Evolutionary conservation across 306 rosid genomes (phyloP), one percentile per base, ranked within the genome.

Genomic region (Morella rubra): DNA sequence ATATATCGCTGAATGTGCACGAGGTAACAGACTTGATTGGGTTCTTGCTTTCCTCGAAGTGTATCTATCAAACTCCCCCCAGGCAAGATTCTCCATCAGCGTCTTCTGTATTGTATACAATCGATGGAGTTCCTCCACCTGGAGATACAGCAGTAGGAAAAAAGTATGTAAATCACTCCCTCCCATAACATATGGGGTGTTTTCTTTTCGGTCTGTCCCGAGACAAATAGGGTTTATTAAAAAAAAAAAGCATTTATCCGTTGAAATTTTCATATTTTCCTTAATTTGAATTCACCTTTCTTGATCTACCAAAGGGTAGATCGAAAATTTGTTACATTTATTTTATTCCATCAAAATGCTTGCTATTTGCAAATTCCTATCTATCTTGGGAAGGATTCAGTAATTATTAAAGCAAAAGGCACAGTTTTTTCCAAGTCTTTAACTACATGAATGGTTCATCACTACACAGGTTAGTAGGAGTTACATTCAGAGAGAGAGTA

Each of bases 111-210:
- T 85, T 60, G 76, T 50, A 69, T 89, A 85, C 53, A 85, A 52
- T n/a, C 82, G 87, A 72, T 89, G 91, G 52, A 89, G 89, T 74
- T 89, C 89, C 72, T 64, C 84, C 76, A 87, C 89, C 93, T 87
- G 79, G 44, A 83, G 64, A 60, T 15, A 55, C 27, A 83, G 7
- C 71, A 77, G 59, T 19, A 69, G 60, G 45, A 20, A 45, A 80
- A 61, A 54, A 45, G 6, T 71, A 19, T 58, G 62, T 16, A 42
- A 20, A 58, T 11, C 22, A 58, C 64, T 22, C 13, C 64, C 37
- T 58, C 37, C 37, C 37, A 32, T 32, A 32, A 32, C 37, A 32
- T 2, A 32, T 32, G 37, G 3, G 37, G 37, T 32, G 37, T 32
- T 32, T 32, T 32, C 37, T 32, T 32, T 32, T 32, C 3, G 37